Evolutionary conservation across 1,284 basidiomycete genomes (phyloP).

Genomic region (Melanopsichium pennsylvanicum): DNA sequence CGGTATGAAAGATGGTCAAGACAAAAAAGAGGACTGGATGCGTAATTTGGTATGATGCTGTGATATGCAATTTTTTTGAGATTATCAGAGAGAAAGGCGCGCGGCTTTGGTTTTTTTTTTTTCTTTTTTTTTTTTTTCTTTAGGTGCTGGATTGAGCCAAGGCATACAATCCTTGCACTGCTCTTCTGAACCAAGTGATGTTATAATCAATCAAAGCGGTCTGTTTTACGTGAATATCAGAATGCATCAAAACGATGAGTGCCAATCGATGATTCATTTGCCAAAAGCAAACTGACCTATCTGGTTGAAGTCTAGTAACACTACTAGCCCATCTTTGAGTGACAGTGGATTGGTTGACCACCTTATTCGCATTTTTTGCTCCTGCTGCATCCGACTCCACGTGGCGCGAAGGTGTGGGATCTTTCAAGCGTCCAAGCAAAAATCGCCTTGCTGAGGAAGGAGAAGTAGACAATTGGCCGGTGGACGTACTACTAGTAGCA

Average conservation of each 20-base stretch:
- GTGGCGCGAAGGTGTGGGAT: not conserved
- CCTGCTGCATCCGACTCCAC: slow-evolving; percentile 1
- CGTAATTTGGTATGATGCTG: too few species aligned
- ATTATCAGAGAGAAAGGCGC: too few species aligned
- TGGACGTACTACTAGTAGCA: too few species aligned
- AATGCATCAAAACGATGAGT: slow-evolving; percentile 81
- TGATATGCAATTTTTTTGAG: too few species aligned
- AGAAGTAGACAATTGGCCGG: slow-evolving; percentile 26
- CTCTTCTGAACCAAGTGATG: slow-evolving; percentile 79
- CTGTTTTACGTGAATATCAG: slow-evolving; percentile 78
- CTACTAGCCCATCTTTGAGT: slow-evolving; percentile 53
- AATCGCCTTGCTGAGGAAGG: slow-evolving; percentile 34
- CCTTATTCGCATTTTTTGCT: not conserved
- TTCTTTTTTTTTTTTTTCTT: too few species aligned
- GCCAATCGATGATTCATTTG: slow-evolving; percentile 80
- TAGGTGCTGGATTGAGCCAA: slow-evolving; percentile 45
- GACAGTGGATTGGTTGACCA: not conserved
- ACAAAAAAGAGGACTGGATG: too few species aligned
- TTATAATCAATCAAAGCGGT: slow-evolving; percentile 91
- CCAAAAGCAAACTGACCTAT: slow-evolving; percentile 85
- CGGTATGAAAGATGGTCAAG: too few species aligned
- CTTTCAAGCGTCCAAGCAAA: slow-evolving; percentile 24
- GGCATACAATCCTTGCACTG: slow-evolving; percentile 67
- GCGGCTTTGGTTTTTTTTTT: too few species aligned
- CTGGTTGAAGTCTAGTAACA: slow-evolving; percentile 72